These are phyloP conservation scores for Pythium guiyangense DNA, from an alignment of 352 stramenopile species.

Conservation along the genomic window DNA sequence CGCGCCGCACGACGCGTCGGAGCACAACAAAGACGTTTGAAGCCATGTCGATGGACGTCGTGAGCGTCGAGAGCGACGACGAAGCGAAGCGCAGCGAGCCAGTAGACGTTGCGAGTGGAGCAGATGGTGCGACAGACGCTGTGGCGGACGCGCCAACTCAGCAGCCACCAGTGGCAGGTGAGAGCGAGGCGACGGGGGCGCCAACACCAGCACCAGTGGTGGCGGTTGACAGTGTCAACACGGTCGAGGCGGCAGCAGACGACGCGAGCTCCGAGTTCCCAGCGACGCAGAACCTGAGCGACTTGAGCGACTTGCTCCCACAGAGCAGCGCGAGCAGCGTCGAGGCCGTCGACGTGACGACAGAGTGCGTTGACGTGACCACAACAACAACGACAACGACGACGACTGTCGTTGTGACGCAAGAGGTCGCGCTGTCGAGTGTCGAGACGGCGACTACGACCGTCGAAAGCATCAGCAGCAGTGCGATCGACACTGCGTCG, in stretches of 20 bases:
- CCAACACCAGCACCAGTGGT: too few relatives aligned
- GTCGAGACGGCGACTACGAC: too few relatives aligned
- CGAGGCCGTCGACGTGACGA: neutral
- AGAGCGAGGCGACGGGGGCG: neutral
- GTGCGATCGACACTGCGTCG: too few relatives aligned
- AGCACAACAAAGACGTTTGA: slow-evolving; percentile 25
- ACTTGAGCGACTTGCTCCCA: slow-evolving; percentile 8
- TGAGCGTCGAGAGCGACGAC: slow-evolving; percentile 24
- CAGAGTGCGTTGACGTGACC: neutral
- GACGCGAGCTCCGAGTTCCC: neutral
- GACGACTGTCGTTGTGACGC: neutral
- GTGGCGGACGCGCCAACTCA: neutral
- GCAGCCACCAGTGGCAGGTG: neutral
- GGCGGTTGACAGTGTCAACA: neutral
- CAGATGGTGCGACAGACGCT: neutral
- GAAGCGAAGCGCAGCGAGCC: slow-evolving; percentile 11
- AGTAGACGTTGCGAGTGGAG: neutral
- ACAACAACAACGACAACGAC: neutral
- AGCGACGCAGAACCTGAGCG: slow-evolving; percentile 5
- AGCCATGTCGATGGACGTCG: slow-evolving; percentile 11
- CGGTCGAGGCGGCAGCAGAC: neutral
- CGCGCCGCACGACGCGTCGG: slow-evolving; percentile 21
- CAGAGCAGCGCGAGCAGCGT: neutral
- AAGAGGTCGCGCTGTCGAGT: neutral
- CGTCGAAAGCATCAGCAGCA: too few relatives aligned